These are phyloP conservation scores for Citeromyces hawaiiensis DNA, from an alignment of 1,139 yeast genomes.

Conservation along the genomic window DNA sequence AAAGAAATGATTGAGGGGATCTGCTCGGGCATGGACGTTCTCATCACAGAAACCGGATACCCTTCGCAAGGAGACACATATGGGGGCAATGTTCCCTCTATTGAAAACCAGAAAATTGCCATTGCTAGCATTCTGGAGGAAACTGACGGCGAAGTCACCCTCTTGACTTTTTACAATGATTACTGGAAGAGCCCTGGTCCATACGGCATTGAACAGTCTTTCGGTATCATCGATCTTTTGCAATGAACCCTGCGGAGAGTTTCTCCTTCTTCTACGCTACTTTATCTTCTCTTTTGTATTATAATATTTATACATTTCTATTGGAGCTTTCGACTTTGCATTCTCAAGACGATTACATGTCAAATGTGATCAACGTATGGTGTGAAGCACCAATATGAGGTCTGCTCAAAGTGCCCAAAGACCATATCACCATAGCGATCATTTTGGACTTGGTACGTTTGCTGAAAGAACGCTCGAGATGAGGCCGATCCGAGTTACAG, in stretches of 20 bases:
- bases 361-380: too few relatives aligned
- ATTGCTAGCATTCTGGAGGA: conserved; percentile 43
- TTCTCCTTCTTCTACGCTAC: conserved; percentile 6
- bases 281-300: conserved; percentile 2
- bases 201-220: conserved; percentile 74
- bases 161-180: conserved; percentile 69
- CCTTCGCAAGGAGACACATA: conserved; percentile 63
- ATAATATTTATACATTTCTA: conserved; percentile 1
- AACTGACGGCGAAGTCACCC: conserved; percentile 47
- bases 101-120: conserved; percentile 60
- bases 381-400: too few relatives aligned
- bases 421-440: too few relatives aligned
- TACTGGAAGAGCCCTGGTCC: conserved; percentile 83
- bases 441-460: too few relatives aligned
- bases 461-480: too few relatives aligned
- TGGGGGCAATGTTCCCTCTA: conserved; percentile 62
- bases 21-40: conserved; percentile 33
- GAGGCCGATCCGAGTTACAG: too few relatives aligned
- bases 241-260: conserved; percentile 7
- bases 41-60: conserved; percentile 80
- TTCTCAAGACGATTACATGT: too few relatives aligned
- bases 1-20: conserved; percentile 32
- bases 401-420: too few relatives aligned
- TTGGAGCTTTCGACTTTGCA: too few relatives aligned
- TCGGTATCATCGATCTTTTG: conserved; percentile 50